These are phyloP conservation scores for Pholiota molesta DNA, from an alignment of 768 basidiomycete genomes.

Conservation along the genomic window DNA sequence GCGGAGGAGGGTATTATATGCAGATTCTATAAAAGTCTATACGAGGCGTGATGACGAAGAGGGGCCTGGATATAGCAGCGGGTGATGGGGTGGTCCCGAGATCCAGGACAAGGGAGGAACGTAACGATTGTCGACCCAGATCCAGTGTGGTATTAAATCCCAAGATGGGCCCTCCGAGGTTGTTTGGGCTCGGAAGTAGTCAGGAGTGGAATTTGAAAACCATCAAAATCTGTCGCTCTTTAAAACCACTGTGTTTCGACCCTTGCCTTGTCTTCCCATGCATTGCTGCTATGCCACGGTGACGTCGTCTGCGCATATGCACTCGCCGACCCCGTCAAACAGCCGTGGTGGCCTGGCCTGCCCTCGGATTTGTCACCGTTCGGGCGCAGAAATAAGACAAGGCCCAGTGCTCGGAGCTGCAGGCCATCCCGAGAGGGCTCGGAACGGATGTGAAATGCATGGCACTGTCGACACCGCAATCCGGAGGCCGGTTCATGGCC, in stretches of 20 bases:
- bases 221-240: slow-evolving; percentile 11
- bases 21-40: slow-evolving; percentile 6
- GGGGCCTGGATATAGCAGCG: not conserved
- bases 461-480: slow-evolving; percentile 1
- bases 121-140: too few species aligned
- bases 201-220: slow-evolving; percentile 3
- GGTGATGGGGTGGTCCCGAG: not conserved
- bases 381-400: not conserved
- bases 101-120: not conserved
- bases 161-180: not conserved
- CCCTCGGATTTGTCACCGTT: not conserved
- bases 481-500: not conserved
- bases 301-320: not conserved
- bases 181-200: not conserved
- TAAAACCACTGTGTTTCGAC: slow-evolving; percentile 7
- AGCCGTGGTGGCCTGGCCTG: not conserved
- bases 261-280: not conserved
- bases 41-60: slow-evolving; percentile 5
- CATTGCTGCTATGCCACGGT: not conserved
- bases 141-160: not conserved
- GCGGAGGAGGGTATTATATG: slow-evolving; percentile 17
- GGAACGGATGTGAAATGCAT: not conserved
- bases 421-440: slow-evolving; percentile 1
- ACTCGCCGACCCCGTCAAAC: not conserved
- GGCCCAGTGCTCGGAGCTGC: not conserved